Evolutionary conservation across 2,329 filamentous ascomycete species (phyloP), one percentile per base, ranked within the genome.

Genomic region (Botryotinia convoluta): DNA sequence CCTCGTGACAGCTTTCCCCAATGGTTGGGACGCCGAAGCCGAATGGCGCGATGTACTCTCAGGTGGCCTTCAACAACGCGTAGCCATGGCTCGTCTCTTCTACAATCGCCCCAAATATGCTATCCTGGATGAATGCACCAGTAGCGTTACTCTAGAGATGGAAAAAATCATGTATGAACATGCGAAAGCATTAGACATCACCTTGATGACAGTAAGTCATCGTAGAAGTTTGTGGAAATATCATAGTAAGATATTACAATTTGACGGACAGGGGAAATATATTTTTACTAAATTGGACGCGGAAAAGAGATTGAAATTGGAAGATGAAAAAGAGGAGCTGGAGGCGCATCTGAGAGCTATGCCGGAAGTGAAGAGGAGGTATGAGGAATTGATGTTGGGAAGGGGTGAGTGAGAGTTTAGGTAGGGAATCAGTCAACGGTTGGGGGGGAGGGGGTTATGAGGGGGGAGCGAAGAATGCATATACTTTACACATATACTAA

Each of bases 91-190:
- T 0, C 88, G 96, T 0, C 87, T 97, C 29, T 98, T 98, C 83
- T 98, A 98, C 83, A 95, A 98, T 83, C 87, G 90, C 16, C 95
- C 95, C 0, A 91, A 92, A 78, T 98, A 97, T 82, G 96, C 96
- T 18, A 99, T 99, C 77, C 86, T 99, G 54, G 96, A 99, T 81
- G 96, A 99, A 84, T 99, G 96, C 83, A 99, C 96, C 10, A 95
- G 92, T 73, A 94, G 91, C 70, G 94, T 99, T n/a, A 98, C 97
- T 26, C 87, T 98, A 42, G 95, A 98, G 78, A 94, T 95, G 74
- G 96, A 99, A 81, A 92, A 94, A 81, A 88, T 94, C 81, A 98
- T 99, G 94, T 99, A 99, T 82, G 95, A 98, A 78, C 95, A 94
- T 72, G 96, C 96, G 69, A 98, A 99, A 86, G 87, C 89, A 29